A percentile compares a stretch with the other conserved stretches of the same genome.
Conservation (phyloP, 495 filamentous ascomycete genomes). For the Tuber magnatum region DNA sequence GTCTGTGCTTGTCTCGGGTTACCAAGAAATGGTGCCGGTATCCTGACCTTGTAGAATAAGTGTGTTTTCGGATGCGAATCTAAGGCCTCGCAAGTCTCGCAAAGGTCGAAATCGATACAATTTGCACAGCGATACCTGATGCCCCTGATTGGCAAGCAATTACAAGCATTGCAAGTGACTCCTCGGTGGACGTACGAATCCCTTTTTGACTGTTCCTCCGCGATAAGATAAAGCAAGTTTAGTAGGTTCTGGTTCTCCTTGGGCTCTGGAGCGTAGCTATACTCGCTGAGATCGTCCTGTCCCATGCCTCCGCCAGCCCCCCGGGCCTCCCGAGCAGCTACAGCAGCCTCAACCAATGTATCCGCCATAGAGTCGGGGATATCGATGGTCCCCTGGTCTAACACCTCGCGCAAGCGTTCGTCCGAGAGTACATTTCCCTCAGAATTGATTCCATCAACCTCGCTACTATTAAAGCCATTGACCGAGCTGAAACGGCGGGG, state of each 20-base stretch:
- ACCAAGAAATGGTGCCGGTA: slow-evolving; percentile 62
- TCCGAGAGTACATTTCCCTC: slow-evolving; percentile 18
- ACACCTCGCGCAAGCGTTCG: slow-evolving; percentile 23
- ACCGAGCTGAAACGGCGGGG: slow-evolving; percentile 8
- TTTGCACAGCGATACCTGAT: slow-evolving; percentile 88
- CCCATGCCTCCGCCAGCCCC: slow-evolving; percentile 29
- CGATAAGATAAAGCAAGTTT: slow-evolving; percentile 55
- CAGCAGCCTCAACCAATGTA: slow-evolving; percentile 31
- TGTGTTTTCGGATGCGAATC: slow-evolving; percentile 84
- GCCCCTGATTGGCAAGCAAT: slow-evolving; percentile 76
- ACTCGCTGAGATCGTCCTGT: slow-evolving; percentile 29
- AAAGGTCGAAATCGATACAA: slow-evolving; percentile 86
- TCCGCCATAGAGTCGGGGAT: slow-evolving; percentile 30
- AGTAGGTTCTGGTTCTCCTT: slow-evolving; percentile 53
- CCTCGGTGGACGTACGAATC: slow-evolving; percentile 91
- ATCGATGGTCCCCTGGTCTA: slow-evolving; percentile 23
- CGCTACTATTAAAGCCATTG: neutral
- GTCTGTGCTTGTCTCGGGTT: slow-evolving; percentile 63
- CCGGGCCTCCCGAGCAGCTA: slow-evolving; percentile 34
- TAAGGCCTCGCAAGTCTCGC: slow-evolving; percentile 78
- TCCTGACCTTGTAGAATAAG: slow-evolving; percentile 86
- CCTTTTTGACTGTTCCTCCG: slow-evolving; percentile 48
- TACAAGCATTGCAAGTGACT: slow-evolving; percentile 85
- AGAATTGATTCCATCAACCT: neutral
- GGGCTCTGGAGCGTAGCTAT: slow-evolving; percentile 30